These are phyloP conservation scores for Sporormia fimetaria DNA, from an alignment of 495 filamentous ascomycete species.

Conservation along the genomic window DNA sequence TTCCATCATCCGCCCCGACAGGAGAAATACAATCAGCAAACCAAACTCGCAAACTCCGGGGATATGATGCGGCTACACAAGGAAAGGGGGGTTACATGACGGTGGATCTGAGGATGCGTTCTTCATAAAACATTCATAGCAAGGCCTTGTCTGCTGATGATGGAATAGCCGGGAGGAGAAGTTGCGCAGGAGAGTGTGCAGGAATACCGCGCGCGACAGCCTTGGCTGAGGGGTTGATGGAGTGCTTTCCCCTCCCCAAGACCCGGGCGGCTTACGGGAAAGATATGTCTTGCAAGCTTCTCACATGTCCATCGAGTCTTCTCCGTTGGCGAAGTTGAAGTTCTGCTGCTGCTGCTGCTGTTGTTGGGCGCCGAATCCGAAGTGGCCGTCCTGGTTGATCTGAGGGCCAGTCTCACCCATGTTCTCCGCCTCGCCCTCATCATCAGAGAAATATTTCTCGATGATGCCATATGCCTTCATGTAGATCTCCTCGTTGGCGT, in stretches of 20 bases:
- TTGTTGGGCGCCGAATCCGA: slow-evolving; percentile 68
- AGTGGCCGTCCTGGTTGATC: slow-evolving; percentile 55
- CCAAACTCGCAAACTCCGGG: slow-evolving; percentile 24
- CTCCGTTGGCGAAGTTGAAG: slow-evolving; percentile 89
- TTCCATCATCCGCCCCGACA: slow-evolving; percentile 5
- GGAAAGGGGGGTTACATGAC: slow-evolving; percentile 42
- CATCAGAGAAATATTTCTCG: slow-evolving; percentile 99
- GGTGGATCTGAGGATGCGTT: slow-evolving; percentile 46
- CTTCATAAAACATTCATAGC: slow-evolving; percentile 20
- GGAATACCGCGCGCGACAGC: too few species aligned
- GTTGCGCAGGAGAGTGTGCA: too few species aligned
- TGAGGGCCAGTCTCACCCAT: slow-evolving; percentile 53
- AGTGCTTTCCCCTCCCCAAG: too few species aligned
- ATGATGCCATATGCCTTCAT: slow-evolving; percentile 99
- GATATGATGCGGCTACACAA: slow-evolving; percentile 26
- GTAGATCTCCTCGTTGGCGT: slow-evolving; percentile 99
- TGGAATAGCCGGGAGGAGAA: too few species aligned
- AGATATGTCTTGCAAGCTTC: too few species aligned
- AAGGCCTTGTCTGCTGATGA: too few species aligned
- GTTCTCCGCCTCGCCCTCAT: slow-evolving; percentile 76
- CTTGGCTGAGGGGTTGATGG: too few species aligned
- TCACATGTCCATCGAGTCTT: slow-evolving; percentile 99
- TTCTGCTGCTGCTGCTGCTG: slow-evolving; percentile 52
- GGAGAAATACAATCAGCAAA: slow-evolving; percentile 10
- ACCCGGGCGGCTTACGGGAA: too few species aligned